Evolutionary conservation across 2,329 filamentous ascomycete genomes (phyloP), one percentile per base, ranked within the genome.

Genomic region (Pyrenophora tritici-repentis): DNA sequence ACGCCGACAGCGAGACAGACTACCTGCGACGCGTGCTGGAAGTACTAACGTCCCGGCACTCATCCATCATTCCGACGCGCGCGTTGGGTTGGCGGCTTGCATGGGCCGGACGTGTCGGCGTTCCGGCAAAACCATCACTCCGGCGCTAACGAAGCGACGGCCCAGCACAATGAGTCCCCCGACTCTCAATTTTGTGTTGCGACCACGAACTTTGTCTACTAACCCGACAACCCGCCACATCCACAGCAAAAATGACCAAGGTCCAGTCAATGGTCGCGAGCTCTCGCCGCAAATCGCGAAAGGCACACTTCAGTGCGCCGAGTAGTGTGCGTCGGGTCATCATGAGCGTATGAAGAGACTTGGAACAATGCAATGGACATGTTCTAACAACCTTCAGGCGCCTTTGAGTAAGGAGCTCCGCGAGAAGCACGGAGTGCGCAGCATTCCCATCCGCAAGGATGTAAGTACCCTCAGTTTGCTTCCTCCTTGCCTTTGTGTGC

Each of bases 231-330:
- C 54, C 56, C 56, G 53, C 55, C 59, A 56, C 63, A 63, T 61
- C 52, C 50, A 56, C 73, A 73, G 67, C 69, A 83, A 84, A 77
- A 78, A 90, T 90, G 87, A 84, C 81, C 75, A 90, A 89, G 80
- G 81, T 88, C 76, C 86, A 83, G 81, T 76, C 55, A 54, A 55
- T 55, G 50, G 50, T 91, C 74, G 78, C 83, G 79, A 90, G 90
- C 80, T 96, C 91, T 76, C 87, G 93, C 82, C 89, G 93, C 83
- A 99, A 99, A 91, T 94, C 91, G 82, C 91, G 94, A 81, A 96
- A 96, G 86, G 90, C 91, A 78, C 93, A 99, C 86, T 99, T 96
- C 87, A 83, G 85, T 78, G 94, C 94, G 68, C 91, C 92, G 70
- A 97, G 92, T 78, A 91, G 89, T 83, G 85, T 90, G 77, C 92